Evolutionary conservation across 208 protist genomes (phyloP).

Genomic region (Wallacemonas sp.): DNA sequence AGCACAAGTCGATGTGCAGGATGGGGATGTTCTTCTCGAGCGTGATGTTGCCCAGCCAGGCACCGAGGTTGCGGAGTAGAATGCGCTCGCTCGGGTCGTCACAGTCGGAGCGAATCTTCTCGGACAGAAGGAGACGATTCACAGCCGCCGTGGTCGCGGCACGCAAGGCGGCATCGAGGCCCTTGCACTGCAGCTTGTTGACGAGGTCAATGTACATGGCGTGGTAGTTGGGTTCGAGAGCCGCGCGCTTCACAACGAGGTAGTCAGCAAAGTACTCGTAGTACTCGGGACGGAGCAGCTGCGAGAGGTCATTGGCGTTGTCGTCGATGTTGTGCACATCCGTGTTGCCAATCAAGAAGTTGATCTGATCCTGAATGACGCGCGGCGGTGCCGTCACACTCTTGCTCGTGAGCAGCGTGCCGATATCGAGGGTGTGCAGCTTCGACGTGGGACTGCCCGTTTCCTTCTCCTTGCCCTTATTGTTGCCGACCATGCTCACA

Average conservation of each 20-base stretch:
- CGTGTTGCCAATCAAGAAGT: conserved; percentile 92
- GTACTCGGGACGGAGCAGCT: conserved; percentile 81
- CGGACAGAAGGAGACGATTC: conserved; percentile 87
- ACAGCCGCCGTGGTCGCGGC: conserved; percentile 83
- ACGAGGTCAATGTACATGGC: conserved; percentile 90
- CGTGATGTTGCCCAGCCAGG: conserved; percentile 98
- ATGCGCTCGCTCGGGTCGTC: conserved; percentile 83
- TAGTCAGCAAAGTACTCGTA: conserved; percentile 96
- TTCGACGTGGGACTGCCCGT: conserved; percentile 31
- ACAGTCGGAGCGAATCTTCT: conserved; percentile 91
- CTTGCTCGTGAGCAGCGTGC: conserved; percentile 66
- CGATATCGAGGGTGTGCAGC: conserved; percentile 87
- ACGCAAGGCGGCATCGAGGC: conserved; percentile 85
- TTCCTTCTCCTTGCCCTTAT: conserved; percentile 33
- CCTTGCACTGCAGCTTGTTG: conserved; percentile 67
- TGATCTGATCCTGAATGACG: conserved; percentile 91
- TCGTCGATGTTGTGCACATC: conserved; percentile 82
- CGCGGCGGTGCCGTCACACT: conserved; percentile 79
- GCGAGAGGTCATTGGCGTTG: conserved; percentile 76
- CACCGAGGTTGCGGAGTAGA: conserved; percentile 98
- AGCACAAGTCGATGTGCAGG: conserved; percentile 92
- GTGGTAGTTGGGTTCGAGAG: conserved; percentile 98
- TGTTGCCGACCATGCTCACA: conserved; percentile 28
- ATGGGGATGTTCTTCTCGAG: conserved; percentile 97
- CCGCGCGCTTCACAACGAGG: conserved; percentile 97